Conservation (phyloP, 495 filamentous ascomycete species). For the Tuber calosporum region DNA sequence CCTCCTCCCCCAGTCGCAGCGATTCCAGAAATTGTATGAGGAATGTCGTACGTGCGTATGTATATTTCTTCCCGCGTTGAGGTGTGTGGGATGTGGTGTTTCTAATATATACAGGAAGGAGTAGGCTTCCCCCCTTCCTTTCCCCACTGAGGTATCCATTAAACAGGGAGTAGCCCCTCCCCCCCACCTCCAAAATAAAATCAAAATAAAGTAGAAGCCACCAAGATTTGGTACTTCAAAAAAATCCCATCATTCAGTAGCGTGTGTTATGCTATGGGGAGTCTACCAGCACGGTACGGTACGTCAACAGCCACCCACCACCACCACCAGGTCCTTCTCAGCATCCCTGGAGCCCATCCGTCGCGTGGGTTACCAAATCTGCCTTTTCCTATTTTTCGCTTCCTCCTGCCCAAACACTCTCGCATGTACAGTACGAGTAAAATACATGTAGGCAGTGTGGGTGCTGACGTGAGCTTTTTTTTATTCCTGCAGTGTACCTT, state of each 20-base stretch:
- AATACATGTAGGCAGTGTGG: neutral
- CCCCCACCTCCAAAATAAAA: neutral
- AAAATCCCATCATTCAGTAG: neutral
- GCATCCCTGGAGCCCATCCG: neutral
- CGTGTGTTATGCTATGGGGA: neutral
- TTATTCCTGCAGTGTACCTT: neutral
- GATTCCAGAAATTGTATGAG: neutral
- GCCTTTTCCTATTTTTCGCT: neutral
- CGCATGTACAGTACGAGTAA: neutral
- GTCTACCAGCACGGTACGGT: neutral
- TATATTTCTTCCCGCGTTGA: neutral
- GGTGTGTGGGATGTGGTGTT: neutral
- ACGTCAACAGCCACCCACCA: too few species aligned
- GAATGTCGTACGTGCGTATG: neutral
- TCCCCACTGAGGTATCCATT: neutral
- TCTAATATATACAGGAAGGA: neutral
- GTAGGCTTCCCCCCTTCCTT: neutral
- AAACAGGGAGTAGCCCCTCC: neutral
- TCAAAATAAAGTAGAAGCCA: neutral
- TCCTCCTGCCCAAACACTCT: neutral
- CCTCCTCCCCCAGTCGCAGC: neutral
- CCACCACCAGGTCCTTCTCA: neutral
- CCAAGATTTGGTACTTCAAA: neutral
- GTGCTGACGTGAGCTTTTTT: slow-evolving; percentile 2
- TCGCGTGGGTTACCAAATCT: neutral